Base-by-base conservation (phyloP, 1,139 yeast species). In the Blastobotrys aristatus region DNA sequence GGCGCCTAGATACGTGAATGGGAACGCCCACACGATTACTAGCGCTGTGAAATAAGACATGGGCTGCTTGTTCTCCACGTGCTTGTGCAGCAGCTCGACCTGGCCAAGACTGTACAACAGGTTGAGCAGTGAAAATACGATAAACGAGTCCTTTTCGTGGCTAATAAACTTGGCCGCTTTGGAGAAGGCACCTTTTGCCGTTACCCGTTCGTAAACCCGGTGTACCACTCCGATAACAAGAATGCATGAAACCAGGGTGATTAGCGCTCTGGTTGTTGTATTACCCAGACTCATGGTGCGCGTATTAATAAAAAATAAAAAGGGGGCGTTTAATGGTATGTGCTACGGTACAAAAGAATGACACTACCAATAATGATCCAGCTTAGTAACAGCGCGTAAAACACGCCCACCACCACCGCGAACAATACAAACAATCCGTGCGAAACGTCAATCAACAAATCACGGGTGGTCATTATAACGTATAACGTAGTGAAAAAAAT, bases 1-100 rank as follows among this genome's bases (percentile, higher is more conserved):
- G 27, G 41, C 36, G 21, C 46, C 46, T 8, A 36, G 14, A 16
- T 32, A 30, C 22, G 36, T 27, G 24, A 43, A 43, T n/a, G 46
- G 46, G 26, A 43, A 43, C 18, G 31, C 21, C 37, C 41, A 27
- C 16, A 43, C 46, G 2, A 43, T 36, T 17, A 37, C 5, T 13
- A 43, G 11, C 10, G 41, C 35, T 2, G 46, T 18, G 20, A 22
- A 7, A 14, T 43, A 43, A 4, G 36, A 20, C 35, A 43, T 18
- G 10, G 35, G 34, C 11, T n/a, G 36, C 4, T 32, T n/a, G 5
- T 30, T 26, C n/a, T 18, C 36, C 24, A 43, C 41, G 36, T 43
- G 41, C 24, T 29, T 30, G 27, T 20, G 35, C 13, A 43, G 36
- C 2, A n/a, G 10, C 17, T 43, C 36, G 20, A 37, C 37, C 11